Percentiles rank a stretch among this genome's conserved stretches.
These are phyloP conservation scores for Sporothrix phasma DNA, from an alignment of 2,329 filamentous ascomycete genomes.

Conservation along the genomic window DNA sequence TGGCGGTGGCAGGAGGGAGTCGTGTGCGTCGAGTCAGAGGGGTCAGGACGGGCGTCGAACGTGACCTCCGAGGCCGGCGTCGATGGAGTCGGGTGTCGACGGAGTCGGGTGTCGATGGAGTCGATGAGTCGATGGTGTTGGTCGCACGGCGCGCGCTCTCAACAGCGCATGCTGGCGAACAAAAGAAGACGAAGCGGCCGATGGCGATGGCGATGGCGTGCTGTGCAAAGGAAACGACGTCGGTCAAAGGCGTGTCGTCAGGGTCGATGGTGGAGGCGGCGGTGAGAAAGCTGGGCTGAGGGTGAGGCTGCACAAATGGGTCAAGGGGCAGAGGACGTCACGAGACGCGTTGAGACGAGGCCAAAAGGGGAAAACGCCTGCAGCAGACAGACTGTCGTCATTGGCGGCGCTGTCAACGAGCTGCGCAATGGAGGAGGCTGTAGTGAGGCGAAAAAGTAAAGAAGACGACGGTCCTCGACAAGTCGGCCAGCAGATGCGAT, in stretches of 20 bases:
- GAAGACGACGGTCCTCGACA: too few species aligned
- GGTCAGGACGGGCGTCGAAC: too few species aligned
- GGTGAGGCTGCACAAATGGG: constrained; percentile 1
- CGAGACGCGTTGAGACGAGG: background rate
- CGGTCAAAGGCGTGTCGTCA: too few species aligned
- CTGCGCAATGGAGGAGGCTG: too few species aligned
- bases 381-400: background rate
- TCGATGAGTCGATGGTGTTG: too few species aligned
- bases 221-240: too few species aligned
- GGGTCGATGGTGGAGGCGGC: background rate
- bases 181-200: background rate
- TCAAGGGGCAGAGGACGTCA: background rate
- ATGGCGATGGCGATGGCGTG: background rate
- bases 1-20: background rate
- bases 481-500: too few species aligned
- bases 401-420: too few species aligned
- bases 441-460: background rate
- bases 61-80: background rate
- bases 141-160: background rate
- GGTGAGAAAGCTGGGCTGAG: background rate
- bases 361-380: background rate
- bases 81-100: too few species aligned
- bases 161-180: background rate
- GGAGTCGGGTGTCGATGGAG: too few species aligned
- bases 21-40: too few species aligned